phyloP scores from a whole-genome alignment of 768 basidiomycete species.

The Russula lepida region DNA sequence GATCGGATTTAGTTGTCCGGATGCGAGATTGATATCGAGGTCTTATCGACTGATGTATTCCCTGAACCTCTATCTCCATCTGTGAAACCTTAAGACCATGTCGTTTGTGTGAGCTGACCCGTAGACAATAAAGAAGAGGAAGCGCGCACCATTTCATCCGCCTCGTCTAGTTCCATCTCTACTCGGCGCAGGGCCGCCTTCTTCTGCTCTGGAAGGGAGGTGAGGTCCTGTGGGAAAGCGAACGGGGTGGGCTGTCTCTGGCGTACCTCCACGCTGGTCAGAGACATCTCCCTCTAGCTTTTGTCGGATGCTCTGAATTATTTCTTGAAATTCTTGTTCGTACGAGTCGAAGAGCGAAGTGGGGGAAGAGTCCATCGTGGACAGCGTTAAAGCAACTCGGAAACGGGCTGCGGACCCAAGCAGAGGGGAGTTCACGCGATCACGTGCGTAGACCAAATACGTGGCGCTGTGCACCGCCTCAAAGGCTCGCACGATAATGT shows the following conservation, averaged over 20 bases:
- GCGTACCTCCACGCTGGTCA: conserved; percentile 61
- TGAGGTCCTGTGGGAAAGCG: background rate
- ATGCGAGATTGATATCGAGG: conserved; percentile 70
- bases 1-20: conserved; percentile 61
- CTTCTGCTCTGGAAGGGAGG: conserved; percentile 54
- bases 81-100: conserved; percentile 72
- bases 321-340: conserved; percentile 84
- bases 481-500: conserved; percentile 27
- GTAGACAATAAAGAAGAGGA: background rate
- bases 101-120: background rate
- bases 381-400: too few relatives aligned
- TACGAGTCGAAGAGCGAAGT: conserved; percentile 86
- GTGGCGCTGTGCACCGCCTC: background rate
- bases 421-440: too few relatives aligned
- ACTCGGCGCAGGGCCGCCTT: conserved; percentile 74
- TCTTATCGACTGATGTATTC: conserved; percentile 81
- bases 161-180: conserved; percentile 96
- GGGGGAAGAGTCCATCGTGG: conserved; percentile 70
- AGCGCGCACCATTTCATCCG: conserved; percentile 81
- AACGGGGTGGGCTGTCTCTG: background rate
- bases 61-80: conserved; percentile 98
- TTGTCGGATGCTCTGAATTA: conserved; percentile 62
- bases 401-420: too few relatives aligned
- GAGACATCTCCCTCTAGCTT: conserved; percentile 69
- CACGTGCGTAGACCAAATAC: background rate